Evolutionary conservation across 2,329 filamentous ascomycete species (phyloP), one percentile per base, ranked within the genome.

Genomic region (Hortaea werneckii): DNA sequence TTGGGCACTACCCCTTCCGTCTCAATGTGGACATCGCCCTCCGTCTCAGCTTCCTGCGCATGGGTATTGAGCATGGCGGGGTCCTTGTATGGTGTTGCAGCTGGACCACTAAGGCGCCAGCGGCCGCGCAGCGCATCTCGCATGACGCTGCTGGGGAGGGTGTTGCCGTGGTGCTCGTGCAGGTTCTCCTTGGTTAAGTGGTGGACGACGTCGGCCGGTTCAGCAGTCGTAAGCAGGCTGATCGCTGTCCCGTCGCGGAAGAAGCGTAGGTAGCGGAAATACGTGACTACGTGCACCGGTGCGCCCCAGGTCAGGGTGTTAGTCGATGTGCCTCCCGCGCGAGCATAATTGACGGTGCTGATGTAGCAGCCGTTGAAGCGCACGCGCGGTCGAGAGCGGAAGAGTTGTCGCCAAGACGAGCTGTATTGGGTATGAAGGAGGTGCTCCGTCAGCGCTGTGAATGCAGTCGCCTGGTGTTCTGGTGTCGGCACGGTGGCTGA

Each of bases 351-450:
- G 48, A 95, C 88, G 0, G 90, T 96, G 65, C 82, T 87, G 65
- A 98, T 96, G 69, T 98, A 98, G 67, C 87, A 85, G 27, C 92
- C 92, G 58, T 92, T 92, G 73, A 94, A 98, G 47, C 92, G 86
- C 49, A 96, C 76, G 38, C 92, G 82, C 2, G 92, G 90, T 10
- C 88, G 83, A 5, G 73, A 71, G 35, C 84, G 85, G 69, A 95
- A 94, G 71, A 95, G 86, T 44, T 70, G 66, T 58, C 77, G 78
- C 65, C 59, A 73, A 41, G 66, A 68, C 47, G 56, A 50, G 35
- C 55, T 42, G 54, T 63, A 62, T 44, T 50, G 46, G 27, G 54
- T 49, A 30, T 52, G 53, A 28, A 63, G 56, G 9, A 65, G 58
- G 8, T 47, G 40, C 9, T 55, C 52, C 6, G 58, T 61, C 35